Base-by-base conservation (phyloP, 352 stramenopile genomes). In the Phytophthora boehmeriae region DNA sequence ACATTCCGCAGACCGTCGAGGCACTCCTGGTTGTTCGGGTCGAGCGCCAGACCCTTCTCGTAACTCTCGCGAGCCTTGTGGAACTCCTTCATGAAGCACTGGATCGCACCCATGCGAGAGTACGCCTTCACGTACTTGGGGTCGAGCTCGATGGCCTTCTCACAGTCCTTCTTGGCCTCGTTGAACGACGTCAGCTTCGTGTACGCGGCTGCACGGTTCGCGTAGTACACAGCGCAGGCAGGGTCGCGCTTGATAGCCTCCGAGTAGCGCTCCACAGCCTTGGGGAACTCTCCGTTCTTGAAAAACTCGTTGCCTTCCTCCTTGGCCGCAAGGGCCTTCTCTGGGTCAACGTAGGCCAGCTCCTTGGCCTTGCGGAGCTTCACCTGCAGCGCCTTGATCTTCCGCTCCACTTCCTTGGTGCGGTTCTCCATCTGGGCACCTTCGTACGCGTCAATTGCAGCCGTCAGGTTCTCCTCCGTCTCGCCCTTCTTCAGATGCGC, bases 11-110 rank as follows among this genome's bases (percentile, higher is more conserved):
- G 75, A 48, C 97, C 98, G 45, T 99, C 89, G 54, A 96, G 83
- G 80, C 97, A 99, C 43, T 98, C 90, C 39, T 90, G 71, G 87
- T 99, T 99, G 49, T 87, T 85, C 28, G 93, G 76, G 67, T 99
- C 97, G 22, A 99, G 62, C 39, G 90, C 73, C 41, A 99, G 74
- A 8, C 98, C 98, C 60, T 97, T 95, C 63, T 98, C 90, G 79
- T 99, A 99, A 39, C 88, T 97, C 65, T 99, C 93, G 45, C 98
- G 88, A 14, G 97, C 96, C 80, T 99, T 99, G 90, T 99, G 97
- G 81, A 98, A 98, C 64, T 99, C 97, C 84, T 99, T 99, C 88
- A 99, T 98, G 62, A 99, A 97, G 62, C 99, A 97, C 80, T 99
- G 96, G 72, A 99, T 99, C 57, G 98, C 97, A 17, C 97, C 98